Base-by-base conservation (phyloP, 768 basidiomycete genomes). In the Suillus placidus region DNA sequence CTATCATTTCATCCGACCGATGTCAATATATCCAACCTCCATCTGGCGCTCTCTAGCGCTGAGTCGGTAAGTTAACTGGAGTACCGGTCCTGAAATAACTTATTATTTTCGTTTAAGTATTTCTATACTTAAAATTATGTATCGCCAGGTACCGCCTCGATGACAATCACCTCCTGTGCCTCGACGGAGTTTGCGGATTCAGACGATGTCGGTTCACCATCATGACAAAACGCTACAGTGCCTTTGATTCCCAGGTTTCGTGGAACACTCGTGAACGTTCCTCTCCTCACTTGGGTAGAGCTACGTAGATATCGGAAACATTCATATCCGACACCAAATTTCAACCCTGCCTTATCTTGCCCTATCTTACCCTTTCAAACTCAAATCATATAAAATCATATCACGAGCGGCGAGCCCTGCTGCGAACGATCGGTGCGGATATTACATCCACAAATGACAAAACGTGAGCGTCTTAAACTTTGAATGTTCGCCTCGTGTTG, bases 401-500 rank as follows among this genome's bases (percentile, higher is more conserved):
- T 26, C 13, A 49, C 26, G 47, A 23, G 23, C 47, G 23, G 23
- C 13, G 13, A 26, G 23, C 13, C 47, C 47, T 30, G 13, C 49
- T 51, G 49, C 49, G 49, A 26, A 3, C 23, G 49, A 54, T 54
- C 52, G 32, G 16, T 20, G 8, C 52, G 52, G 52, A 54, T 30
- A 54, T 54, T 54, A 32, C 52, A 32, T 54, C 30, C 16, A 51
- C 52, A 18, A 32, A 54, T 54, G 9, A 34, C 54, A 12, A 16
- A 49, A 9, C 8, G 18, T 6, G 1, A 23, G 3, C 26, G 23
- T 18, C 4, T 40, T 10, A 3, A 58, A 58, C 57, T 26, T 58
- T 58, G 57, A 58, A 40, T 58, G 14, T 3, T 58, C 57, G 57
- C 57, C 57, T 58, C 57, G 57, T 58, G 57, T 58, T 55, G 2